These are phyloP conservation scores for Skeletonema grethae DNA, from an alignment of 108 stramenopile species.

Conservation along the genomic window DNA sequence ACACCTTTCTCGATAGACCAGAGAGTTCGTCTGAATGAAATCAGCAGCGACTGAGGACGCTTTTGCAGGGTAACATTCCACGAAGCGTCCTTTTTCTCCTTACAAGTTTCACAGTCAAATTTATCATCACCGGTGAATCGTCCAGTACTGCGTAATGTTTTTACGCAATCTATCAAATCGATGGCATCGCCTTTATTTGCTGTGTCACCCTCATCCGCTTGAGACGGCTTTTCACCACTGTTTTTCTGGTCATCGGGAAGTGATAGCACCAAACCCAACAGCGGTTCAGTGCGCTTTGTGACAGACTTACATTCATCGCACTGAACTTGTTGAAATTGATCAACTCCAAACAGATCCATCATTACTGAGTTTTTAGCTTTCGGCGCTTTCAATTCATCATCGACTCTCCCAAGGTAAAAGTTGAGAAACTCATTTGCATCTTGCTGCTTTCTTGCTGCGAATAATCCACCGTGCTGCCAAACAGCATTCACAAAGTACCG, in stretches of 20 bases:
- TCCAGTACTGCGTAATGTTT: constrained; percentile 30
- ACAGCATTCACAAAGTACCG: constrained; percentile 58
- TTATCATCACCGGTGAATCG: constrained; percentile 33
- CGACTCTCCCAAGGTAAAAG: constrained; percentile 43
- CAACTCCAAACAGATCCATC: constrained; percentile 53
- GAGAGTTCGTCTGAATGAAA: constrained; percentile 42
- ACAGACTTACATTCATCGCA: constrained; percentile 46
- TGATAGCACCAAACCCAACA: constrained; percentile 44
- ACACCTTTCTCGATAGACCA: constrained; percentile 44
- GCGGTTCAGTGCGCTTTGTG: constrained; percentile 45
- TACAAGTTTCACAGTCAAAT: constrained; percentile 47
- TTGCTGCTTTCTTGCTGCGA: constrained; percentile 65
- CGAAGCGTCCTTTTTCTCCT: constrained; percentile 33
- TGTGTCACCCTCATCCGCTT: neutral
- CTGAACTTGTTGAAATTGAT: constrained; percentile 49
- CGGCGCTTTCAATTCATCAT: constrained; percentile 44
- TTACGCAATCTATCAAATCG: constrained; percentile 37
- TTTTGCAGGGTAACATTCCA: constrained; percentile 40
- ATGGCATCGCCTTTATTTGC: constrained; percentile 7
- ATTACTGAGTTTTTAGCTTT: constrained; percentile 39
- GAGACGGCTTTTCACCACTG: neutral
- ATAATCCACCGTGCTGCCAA: constrained; percentile 54
- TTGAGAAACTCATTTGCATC: constrained; percentile 84
- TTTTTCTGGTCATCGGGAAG: constrained; percentile 20
- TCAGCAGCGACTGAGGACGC: constrained; percentile 47